Evolutionary conservation across 2,329 filamentous ascomycete genomes (phyloP).

Genomic region (Exophiala spinifera): DNA sequence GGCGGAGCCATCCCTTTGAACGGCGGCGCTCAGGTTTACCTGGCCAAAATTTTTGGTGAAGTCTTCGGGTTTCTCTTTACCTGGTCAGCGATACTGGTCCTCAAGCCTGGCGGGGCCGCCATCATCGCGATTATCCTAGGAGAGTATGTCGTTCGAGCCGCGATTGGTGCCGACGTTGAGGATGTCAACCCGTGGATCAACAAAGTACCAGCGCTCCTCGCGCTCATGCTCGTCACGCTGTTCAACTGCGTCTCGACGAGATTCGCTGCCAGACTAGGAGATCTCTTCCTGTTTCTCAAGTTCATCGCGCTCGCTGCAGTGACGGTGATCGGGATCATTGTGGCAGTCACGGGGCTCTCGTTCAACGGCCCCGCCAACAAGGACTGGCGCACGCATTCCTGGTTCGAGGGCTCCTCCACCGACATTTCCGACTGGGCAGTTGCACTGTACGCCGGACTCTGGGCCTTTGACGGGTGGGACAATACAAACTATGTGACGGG

Average conservation of each 20-base stretch:
- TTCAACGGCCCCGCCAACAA: slow-evolving; percentile 69
- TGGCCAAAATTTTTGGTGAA: slow-evolving; percentile 95
- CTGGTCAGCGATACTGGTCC: slow-evolving; percentile 89
- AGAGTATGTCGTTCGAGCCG: slow-evolving; percentile 88
- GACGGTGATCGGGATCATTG: slow-evolving; percentile 82
- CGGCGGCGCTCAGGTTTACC: slow-evolving; percentile 87
- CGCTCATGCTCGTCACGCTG: slow-evolving; percentile 71
- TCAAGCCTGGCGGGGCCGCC: slow-evolving; percentile 89
- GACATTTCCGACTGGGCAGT: slow-evolving; percentile 87
- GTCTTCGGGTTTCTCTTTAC: slow-evolving; percentile 90
- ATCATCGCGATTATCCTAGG: slow-evolving; percentile 98
- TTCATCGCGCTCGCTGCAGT: slow-evolving; percentile 86
- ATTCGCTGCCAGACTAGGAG: slow-evolving; percentile 80
- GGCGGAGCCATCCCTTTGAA: slow-evolving; percentile 95
- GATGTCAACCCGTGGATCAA: slow-evolving; percentile 82
- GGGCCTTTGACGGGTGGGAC: slow-evolving; percentile 99
- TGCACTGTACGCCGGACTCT: slow-evolving; percentile 89
- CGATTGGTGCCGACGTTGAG: slow-evolving; percentile 81
- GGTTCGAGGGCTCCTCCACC: slow-evolving; percentile 82
- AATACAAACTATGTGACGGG: slow-evolving; percentile 98
- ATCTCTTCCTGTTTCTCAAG: slow-evolving; percentile 95
- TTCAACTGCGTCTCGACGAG: slow-evolving; percentile 90
- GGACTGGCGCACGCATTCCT: slow-evolving; percentile 82
- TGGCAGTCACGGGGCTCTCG: slow-evolving; percentile 80
- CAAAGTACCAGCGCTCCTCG: slow-evolving; percentile 78